Evolutionary conservation across 208 protist genomes (phyloP), one percentile per base, ranked within the genome.

Genomic region (Naegleria lovaniensis): DNA sequence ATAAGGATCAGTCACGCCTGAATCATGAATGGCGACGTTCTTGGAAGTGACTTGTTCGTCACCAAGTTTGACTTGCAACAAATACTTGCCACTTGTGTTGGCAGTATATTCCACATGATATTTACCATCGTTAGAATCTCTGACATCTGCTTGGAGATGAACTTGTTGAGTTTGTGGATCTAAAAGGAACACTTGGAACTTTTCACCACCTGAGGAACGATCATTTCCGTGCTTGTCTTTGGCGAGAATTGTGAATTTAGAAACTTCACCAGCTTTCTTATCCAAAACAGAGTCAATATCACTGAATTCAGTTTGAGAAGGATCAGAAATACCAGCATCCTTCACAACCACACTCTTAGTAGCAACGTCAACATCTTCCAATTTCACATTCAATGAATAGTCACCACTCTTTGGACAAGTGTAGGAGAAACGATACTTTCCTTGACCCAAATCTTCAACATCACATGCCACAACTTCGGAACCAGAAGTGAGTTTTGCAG

Each of bases 321-420:
- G 85, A 89, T 52, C 51, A 41, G 85, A 89, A 38, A 89, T 40
- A 89, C 85, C 85, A 89, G 85, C 85, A 89, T 89, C 85, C 25
- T 89, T 89, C 16, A 89, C 85, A n/a, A 29, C 36, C 5, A 89
- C 36, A 29, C 0, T 38, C 51, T 40, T 58, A 5, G 19, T 38
- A 41, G 22, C n/a, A 67, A 33, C 85, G 5, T 5, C 6, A 19
- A 25, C 13, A 41, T 67, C 85, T 40, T 36, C 51, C 9, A 89
- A 38, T 4, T 41, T 41, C 7, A 67, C 48, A 16, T 33, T 19
- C n/a, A 89, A 67, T 39, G 51, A n/a, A 40, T 89, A 89, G 38
- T 75, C 85, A 89, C 48, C 43, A 29, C 48, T 67, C 29, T 67
- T 89, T 67, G 85, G 85, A 89, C 48, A 58, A 11, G 33, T 40